Percentiles rank a stretch among this genome's conserved stretches.
These are phyloP conservation scores for Rhodosporidiobolus odoratus DNA, from an alignment of 768 basidiomycete species.

Conservation along the genomic window DNA sequence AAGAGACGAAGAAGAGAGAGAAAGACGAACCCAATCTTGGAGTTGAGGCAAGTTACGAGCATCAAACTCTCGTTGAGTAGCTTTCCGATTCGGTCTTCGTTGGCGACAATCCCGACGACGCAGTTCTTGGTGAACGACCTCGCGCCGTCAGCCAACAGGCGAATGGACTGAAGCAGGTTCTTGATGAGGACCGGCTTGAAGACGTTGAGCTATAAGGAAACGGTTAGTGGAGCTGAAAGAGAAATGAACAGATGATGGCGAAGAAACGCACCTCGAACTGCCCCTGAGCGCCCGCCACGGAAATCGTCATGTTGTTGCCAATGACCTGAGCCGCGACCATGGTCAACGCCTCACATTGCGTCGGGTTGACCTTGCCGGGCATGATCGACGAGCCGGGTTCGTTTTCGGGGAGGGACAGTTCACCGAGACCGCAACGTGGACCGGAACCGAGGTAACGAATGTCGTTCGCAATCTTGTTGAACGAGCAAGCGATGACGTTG, in stretches of 20 bases:
- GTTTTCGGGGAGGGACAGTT: conserved; percentile 90
- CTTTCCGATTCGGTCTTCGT: conserved; percentile 83
- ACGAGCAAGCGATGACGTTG: conserved; percentile 88
- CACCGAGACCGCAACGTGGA: conserved; percentile 93
- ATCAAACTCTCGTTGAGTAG: conserved; percentile 92
- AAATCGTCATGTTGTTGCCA: conserved; percentile 90
- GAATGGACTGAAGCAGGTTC: conserved; percentile 93
- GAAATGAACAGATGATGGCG: background rate
- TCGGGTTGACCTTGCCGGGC: conserved; percentile 98
- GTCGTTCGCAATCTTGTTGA: conserved; percentile 99
- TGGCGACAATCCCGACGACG: conserved; percentile 90
- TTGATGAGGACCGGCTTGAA: conserved; percentile 99
- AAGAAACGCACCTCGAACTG: conserved; percentile 79
- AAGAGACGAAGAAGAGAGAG: conserved; percentile 52
- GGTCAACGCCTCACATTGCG: conserved; percentile 95
- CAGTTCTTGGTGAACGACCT: conserved; percentile 97
- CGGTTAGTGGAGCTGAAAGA: too few species aligned
- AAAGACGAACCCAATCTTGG: conserved; percentile 78
- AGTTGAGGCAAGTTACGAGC: conserved; percentile 96
- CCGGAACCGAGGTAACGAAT: conserved; percentile 97
- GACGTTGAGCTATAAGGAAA: conserved; percentile 69
- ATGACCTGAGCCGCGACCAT: conserved; percentile 99
- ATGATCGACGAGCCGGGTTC: conserved; percentile 99
- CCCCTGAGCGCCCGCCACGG: conserved; percentile 85
- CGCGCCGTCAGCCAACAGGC: conserved; percentile 81